These are phyloP conservation scores for Pueraria montana DNA, from an alignment of 306 rosid species.

Conservation along the genomic window DNA sequence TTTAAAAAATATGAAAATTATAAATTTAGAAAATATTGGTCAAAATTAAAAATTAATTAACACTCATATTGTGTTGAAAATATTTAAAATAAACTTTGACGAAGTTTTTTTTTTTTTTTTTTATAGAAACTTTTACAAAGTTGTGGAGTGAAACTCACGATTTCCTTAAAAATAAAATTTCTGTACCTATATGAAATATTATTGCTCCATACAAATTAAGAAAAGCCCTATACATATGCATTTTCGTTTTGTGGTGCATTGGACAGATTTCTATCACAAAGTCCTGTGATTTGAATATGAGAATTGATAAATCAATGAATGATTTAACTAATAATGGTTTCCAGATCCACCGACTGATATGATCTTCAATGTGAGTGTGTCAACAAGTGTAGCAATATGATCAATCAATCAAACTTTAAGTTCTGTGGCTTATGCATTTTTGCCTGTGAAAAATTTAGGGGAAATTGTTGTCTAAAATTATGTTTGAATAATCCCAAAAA, in stretches of 20 bases:
- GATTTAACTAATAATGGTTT: constrained; percentile 8
- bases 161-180: background rate
- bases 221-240: background rate
- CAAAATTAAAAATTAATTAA: background rate
- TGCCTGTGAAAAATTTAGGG: background rate
- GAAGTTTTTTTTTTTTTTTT: too few species aligned
- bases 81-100: background rate
- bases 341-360: constrained; percentile 29
- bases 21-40: background rate
- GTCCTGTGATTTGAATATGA: constrained; percentile 12
- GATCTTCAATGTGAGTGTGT: constrained; percentile 14
- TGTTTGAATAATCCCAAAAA: background rate
- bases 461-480: background rate
- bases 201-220: background rate
- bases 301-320: background rate
- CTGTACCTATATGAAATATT: background rate
- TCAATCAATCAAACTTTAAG: constrained; percentile 6
- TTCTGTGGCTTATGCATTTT: constrained; percentile 25
- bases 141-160: background rate
- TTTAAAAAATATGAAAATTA: background rate
- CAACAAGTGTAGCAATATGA: background rate
- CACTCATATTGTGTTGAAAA: too few species aligned
- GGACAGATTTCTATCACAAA: background rate
- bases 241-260: background rate
- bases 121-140: background rate